Evolutionary conservation across 257 asterid species (phyloP).

Genomic region (Prunella vulgaris): DNA sequence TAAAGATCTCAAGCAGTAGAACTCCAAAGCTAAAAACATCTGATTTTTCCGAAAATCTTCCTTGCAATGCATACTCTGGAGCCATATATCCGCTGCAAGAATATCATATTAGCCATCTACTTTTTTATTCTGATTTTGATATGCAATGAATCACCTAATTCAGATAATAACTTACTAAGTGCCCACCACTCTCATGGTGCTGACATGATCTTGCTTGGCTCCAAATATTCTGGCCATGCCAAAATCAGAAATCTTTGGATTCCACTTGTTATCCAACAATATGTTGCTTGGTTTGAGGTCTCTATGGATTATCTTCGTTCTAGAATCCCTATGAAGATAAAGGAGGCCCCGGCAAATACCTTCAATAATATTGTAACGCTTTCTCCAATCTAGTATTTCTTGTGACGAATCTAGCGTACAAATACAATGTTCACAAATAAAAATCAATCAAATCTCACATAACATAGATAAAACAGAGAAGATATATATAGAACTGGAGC

Average conservation of each 20-base stretch:
- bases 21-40: not conserved
- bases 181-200: slow-evolving; percentile 51
- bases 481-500: not conserved
- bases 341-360: slow-evolving; percentile 20
- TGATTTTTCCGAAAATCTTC: slow-evolving; percentile 17
- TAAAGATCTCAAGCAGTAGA: not conserved
- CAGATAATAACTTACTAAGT: slow-evolving; percentile 42
- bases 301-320: slow-evolving; percentile 14
- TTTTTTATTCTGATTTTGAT: not conserved
- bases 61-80: slow-evolving; percentile 15
- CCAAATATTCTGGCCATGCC: slow-evolving; percentile 58
- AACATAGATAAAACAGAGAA: no score
- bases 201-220: slow-evolving; percentile 51
- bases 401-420: not conserved
- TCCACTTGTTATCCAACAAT: slow-evolving; percentile 26
- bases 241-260: slow-evolving; percentile 61
- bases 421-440: no score
- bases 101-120: not conserved
- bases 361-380: slow-evolving; percentile 15
- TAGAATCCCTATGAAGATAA: slow-evolving; percentile 13
- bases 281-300: slow-evolving; percentile 21
- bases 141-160: not conserved
- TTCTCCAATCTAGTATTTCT: not conserved
- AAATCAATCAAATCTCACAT: no score
- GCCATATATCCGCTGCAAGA: slow-evolving; percentile 31